Evolutionary conservation across 352 stramenopile species (phyloP), one percentile per base, ranked within the genome.

Genomic region (Globisporangium apiculatum): DNA sequence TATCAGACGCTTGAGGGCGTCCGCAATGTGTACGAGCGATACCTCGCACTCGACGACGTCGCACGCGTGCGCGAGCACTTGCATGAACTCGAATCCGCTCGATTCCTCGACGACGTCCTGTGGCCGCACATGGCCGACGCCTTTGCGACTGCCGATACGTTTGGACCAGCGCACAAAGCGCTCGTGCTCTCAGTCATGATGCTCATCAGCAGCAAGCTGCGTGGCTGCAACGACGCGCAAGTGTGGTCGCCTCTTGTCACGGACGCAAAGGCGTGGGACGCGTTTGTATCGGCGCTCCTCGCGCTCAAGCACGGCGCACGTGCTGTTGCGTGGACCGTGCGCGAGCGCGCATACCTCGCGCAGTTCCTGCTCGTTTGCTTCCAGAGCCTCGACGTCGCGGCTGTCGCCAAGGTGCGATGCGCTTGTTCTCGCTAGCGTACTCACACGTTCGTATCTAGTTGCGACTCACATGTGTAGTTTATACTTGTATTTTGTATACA

Each of bases 351-450:
- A 9, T 61, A 66, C 36, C 55, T 93, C 4, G 65, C 76, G 12
- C 79, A 86, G 46, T 89, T 92, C 55, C 64, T 92, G 10, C 72
- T 76, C 36, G 55, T 68, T 36, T 82, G 76, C 65, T 89, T 85
- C 54, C 69, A 73, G 42, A 79, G 70, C 46, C 64, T 89, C 3
- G 77, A 92, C 0, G 60, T 87, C n/a, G 55, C 63, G 35, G 61
- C 67, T 4, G 66, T 92, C 24, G 76, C 76, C 24, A 65, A 67
- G 55, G 64, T 69, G 52, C 11, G 7, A n/a, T 51, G 12, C 42
- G 14, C 11, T 15, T 59, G 18, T 3, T 40, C 3, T 38, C 8
- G 38, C 12, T 36, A n/a, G 18, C n/a, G 24, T 31, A 31, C 24
- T 31, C 24, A 31, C 24, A 31, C 3, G 24, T 31, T 31, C 24